Base-by-base conservation (phyloP, 2,329 filamentous ascomycete genomes). In the Fusarium sublunatum region DNA sequence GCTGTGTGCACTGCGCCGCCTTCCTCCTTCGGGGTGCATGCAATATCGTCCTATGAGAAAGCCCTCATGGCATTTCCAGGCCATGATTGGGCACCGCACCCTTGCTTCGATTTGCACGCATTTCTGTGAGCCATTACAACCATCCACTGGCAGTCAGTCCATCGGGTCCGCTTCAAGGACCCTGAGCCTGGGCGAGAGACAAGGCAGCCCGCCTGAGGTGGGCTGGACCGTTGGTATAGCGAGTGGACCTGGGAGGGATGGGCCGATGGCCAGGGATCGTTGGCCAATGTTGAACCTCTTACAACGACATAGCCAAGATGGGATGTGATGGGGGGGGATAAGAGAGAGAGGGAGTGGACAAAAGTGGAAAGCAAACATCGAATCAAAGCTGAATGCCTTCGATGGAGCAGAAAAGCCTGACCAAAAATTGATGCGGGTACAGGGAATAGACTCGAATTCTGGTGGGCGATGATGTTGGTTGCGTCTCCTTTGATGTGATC, bases 1-100 rank as follows among this genome's bases (percentile, higher is more conserved):
- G 58, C 63, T 48, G 54, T 31, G 52, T 54, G 59, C 64, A 74
- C 76, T 80, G 79, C 79, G 78, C 78, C 78, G 77, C 79, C 72
- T 76, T 79, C 75, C 75, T 69, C 75, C 73, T 76, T 76, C 68
- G 61, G 69, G 66, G 66, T 75, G 74, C 72, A 75, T 74, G 62
- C 55, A 55, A 54, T 64, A 54, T 67, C 48, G 60, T 71, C 74
- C 73, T 76, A 74, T 77, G 67, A 65, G 65, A 73, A 67, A 47
- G 50, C 56, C 52, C 43, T 58, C 29, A 47, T 47, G 51, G 53
- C 48, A 46, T 56, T 52, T 69, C 63, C 64, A 68, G 56, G 67
- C 64, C 64, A 55, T 70, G 61, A 79, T 79, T 79, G 77, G 77
- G 72, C 67, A 67, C 63, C 69, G 44, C 65, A 64, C 69, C 75